These are phyloP conservation scores for Citeromyces hawaiiensis DNA, from an alignment of 1,139 yeast genomes.

Conservation along the genomic window DNA sequence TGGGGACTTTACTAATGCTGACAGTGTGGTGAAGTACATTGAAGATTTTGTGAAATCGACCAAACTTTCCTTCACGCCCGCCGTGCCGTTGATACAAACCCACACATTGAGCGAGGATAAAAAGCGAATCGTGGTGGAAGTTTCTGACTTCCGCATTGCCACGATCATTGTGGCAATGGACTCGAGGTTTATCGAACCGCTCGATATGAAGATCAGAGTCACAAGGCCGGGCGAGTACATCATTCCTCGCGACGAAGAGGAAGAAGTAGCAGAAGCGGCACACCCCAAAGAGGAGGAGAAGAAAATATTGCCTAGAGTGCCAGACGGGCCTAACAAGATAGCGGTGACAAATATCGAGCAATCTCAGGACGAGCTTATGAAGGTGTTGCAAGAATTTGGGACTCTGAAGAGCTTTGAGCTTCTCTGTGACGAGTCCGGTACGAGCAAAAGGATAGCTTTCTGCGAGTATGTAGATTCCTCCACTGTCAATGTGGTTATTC, in stretches of 20 bases:
- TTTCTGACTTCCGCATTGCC: conserved; percentile 41
- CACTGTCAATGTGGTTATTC: conserved; percentile 6
- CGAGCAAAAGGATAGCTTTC: conserved; percentile 30
- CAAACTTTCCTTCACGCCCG: conserved; percentile 2
- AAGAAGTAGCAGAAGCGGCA: conserved; percentile 1
- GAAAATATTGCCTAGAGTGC: conserved; percentile 8
- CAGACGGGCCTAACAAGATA: conserved; percentile 17
- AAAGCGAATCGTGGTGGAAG: conserved; percentile 31
- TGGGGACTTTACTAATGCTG: conserved; percentile 9
- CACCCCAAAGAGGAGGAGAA: neutral
- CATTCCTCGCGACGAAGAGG: conserved; percentile 16
- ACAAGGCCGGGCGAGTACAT: conserved; percentile 56
- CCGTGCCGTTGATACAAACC: conserved; percentile 7
- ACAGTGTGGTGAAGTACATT: conserved; percentile 9
- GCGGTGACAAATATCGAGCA: conserved; percentile 26
- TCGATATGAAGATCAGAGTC: conserved; percentile 23
- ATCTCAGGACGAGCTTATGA: conserved; percentile 7
- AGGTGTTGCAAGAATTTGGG: conserved; percentile 22
- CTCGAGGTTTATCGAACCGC: conserved; percentile 20
- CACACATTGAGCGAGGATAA: conserved; percentile 19
- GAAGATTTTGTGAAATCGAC: conserved; percentile 11
- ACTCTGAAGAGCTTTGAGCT: conserved; percentile 18
- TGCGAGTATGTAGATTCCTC: conserved; percentile 20
- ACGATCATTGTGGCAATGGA: conserved; percentile 41
- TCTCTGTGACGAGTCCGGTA: conserved; percentile 17